Percentiles rank a stretch among this genome's conserved stretches.
Conservation (phyloP, 1,284 basidiomycete species). For the Gymnopus androsaceus region DNA sequence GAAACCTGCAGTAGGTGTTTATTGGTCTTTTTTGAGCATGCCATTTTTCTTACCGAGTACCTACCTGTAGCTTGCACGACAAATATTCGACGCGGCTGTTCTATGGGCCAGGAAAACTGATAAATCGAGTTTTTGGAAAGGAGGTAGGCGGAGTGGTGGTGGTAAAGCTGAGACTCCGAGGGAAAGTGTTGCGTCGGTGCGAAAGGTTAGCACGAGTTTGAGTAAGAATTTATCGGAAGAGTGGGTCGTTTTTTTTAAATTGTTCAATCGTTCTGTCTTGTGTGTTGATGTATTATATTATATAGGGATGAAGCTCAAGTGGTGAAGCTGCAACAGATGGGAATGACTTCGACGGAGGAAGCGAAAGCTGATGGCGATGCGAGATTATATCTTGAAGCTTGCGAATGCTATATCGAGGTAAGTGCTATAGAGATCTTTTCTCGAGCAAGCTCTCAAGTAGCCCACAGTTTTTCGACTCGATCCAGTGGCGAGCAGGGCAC, state of each 20-base stretch:
- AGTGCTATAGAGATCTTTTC: conserved; percentile 1
- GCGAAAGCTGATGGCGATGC: conserved; percentile 81
- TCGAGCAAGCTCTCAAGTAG: neutral
- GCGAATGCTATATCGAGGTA: conserved; percentile 63
- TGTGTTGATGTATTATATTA: conserved; percentile 15
- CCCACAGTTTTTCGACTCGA: conserved; percentile 61
- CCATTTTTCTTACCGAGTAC: neutral
- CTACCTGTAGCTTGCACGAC: conserved; percentile 75
- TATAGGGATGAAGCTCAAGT: conserved; percentile 76
- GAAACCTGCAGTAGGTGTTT: conserved; percentile 70
- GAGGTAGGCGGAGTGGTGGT: conserved; percentile 33
- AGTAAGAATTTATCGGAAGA: conserved; percentile 70
- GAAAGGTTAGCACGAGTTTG: conserved; percentile 50
- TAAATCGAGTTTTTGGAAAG: conserved; percentile 76
- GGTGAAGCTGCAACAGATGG: conserved; percentile 74
- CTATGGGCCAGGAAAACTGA: conserved; percentile 86
- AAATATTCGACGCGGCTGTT: conserved; percentile 84
- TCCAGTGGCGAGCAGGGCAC: conserved; percentile 61
- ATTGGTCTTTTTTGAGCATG: conserved; percentile 4
- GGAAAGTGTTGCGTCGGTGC: conserved; percentile 66
- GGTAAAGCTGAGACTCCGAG: conserved; percentile 65
- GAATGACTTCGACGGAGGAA: conserved; percentile 81
- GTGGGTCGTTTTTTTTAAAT: conserved; percentile 43
- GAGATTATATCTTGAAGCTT: conserved; percentile 86
- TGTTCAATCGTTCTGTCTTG: conserved; percentile 6